phyloP scores from a whole-genome alignment of 805 yeast species.

The Pichia heedii region DNA sequence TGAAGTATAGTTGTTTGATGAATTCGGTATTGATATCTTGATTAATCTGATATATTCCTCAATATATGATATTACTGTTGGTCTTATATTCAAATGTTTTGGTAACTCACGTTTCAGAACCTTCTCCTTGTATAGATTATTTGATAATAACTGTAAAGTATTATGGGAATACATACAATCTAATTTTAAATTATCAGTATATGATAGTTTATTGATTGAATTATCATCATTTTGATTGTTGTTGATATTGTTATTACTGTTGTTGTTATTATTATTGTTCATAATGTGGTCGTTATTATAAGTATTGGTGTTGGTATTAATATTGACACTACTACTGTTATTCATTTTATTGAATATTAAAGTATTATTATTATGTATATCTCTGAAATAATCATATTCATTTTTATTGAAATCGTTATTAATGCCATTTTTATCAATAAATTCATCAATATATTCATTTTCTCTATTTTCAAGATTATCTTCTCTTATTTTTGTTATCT shows the following conservation, averaged over 20 bases:
- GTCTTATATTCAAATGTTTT: not conserved
- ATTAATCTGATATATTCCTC: constrained; percentile 3
- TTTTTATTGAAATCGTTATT: too few species aligned
- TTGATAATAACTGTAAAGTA: not conserved
- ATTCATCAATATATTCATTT: too few species aligned
- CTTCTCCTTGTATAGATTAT: not conserved
- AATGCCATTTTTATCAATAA: too few species aligned
- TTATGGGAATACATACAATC: not conserved
- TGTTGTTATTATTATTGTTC: too few species aligned
- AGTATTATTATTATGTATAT: not conserved
- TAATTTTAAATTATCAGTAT: not conserved
- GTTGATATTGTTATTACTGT: too few species aligned
- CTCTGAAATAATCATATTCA: not conserved
- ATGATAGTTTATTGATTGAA: too few species aligned
- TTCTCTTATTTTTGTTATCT: not conserved
- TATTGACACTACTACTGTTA: too few species aligned
- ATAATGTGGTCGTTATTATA: too few species aligned
- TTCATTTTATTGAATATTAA: not conserved
- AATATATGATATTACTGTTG: not conserved
- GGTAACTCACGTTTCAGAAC: not conserved
- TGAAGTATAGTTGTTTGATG: not conserved
- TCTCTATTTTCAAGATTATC: not conserved
- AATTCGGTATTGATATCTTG: not conserved
- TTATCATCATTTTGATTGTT: too few species aligned
- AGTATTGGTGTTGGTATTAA: too few species aligned